Percentiles rank a stretch among this genome's conserved stretches.
Conservation (phyloP, 1,139 yeast species). For the Nakaseomyces delphensis region DNA sequence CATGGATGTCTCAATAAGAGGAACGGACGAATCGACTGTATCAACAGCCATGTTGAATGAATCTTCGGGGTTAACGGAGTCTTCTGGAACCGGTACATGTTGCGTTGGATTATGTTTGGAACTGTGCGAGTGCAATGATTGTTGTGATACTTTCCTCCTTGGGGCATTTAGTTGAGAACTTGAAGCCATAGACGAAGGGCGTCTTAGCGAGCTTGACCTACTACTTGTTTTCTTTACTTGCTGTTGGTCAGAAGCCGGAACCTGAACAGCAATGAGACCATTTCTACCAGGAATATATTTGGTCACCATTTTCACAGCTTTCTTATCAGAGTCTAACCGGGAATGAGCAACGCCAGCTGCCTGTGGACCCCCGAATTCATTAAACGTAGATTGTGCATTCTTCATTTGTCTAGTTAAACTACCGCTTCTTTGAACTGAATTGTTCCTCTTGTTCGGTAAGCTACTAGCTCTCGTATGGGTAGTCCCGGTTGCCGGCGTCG, state of each 20-base stretch:
- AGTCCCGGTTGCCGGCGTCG: neutral
- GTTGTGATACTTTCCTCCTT: constrained; percentile 8
- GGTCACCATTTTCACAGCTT: constrained; percentile 29
- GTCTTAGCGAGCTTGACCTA: constrained; percentile 6
- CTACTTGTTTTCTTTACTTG: constrained; percentile 5
- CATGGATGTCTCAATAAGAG: constrained; percentile 16
- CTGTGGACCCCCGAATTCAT: constrained; percentile 27
- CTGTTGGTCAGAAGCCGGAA: constrained; percentile 32
- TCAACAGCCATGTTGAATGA: constrained; percentile 3
- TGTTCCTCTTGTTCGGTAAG: constrained; percentile 11
- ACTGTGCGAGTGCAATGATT: constrained; percentile 8
- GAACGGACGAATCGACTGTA: constrained; percentile 6
- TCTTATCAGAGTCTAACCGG: constrained; percentile 1
- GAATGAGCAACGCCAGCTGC: constrained; percentile 11
- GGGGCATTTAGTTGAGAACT: constrained; percentile 1
- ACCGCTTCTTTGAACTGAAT: constrained; percentile 5
- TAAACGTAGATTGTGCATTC: constrained; percentile 21
- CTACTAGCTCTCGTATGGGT: constrained; percentile 16
- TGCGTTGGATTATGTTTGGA: constrained; percentile 1
- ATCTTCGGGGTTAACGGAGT: neutral
- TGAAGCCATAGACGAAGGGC: constrained; percentile 8
- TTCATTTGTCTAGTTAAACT: constrained; percentile 6
- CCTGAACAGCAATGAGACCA: constrained; percentile 41
- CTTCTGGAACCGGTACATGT: neutral
- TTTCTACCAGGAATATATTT: constrained; percentile 42